Evolutionary conservation across 1,284 basidiomycete species (phyloP), one percentile per base, ranked within the genome.

Genomic region (Termitomyces sp.): DNA sequence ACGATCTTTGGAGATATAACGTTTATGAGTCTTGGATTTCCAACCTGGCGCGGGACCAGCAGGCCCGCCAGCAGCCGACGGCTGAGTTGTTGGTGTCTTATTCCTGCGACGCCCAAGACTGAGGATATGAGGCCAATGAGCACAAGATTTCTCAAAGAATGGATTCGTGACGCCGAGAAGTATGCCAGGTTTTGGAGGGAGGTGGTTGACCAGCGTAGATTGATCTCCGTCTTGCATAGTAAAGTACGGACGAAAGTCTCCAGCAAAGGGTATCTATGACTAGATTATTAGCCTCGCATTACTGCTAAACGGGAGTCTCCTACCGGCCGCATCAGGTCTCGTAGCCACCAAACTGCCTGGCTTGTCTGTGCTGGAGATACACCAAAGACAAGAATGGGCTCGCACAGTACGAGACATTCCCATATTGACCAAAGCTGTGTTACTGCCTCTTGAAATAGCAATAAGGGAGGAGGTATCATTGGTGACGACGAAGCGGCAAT

Each of bases 141-240:
- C 77, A 60, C 93, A 96, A 1, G 86, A 84, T 56, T 87, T 88
- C 56, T 91, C 85, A 60, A 98, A 93, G 64, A 96, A 90, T 0
- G 96, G 96, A 63, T 98, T 99, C 7, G 96, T 98, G 1, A 95
- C 92, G 8, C 96, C 94, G 0, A 98, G 72, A 1, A 98, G 66
- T 0, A 93, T 72, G 0, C 95, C 96, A 0, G 88, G 73, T 62
- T 88, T 87, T 0, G 96, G 95, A 57, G 91, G 84, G 42, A 89
- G 83, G 57, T 86, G 84, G 64, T 91, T 92, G 30, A 96, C 85
- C 3, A 97, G 68, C 0, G 78, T 64, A 0, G 79, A 65, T 60
- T 93, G 88, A 60, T 97, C 94, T 37, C 80, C 81, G 62, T 98
- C 96, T 66, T 97, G 95, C 56, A 98, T 94, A 14, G 94, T 97